Percentiles rank a stretch among this genome's conserved stretches.
Evolutionary conservation across 139 green algal genomes (phyloP).

Genomic region (Volvox reticuliferus): DNA sequence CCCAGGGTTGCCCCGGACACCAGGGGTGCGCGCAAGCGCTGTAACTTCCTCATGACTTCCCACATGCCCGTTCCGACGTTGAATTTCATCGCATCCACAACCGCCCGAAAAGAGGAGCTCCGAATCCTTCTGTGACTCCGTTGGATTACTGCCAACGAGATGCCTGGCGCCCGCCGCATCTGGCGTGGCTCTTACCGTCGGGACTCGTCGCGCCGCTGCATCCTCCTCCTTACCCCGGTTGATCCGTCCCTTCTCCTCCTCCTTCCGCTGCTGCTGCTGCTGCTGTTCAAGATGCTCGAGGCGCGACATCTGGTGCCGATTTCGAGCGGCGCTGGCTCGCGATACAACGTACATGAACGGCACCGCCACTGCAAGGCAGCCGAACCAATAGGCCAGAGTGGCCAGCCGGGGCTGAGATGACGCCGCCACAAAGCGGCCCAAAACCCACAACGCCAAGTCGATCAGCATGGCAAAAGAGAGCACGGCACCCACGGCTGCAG

Average conservation of each 20-base stretch:
- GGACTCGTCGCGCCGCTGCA: not conserved
- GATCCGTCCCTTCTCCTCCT: not conserved
- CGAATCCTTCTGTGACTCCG: too few species aligned
- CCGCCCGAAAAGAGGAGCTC: too few species aligned
- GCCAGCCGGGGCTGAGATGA: constrained; percentile 46
- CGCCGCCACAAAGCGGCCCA: constrained; percentile 56
- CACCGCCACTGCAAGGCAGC: constrained; percentile 60
- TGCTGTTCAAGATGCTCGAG: not conserved
- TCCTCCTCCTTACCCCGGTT: constrained; percentile 5
- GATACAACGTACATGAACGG: constrained; percentile 65
- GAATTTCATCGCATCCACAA: too few species aligned
- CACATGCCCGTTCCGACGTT: too few species aligned
- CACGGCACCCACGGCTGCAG: not conserved
- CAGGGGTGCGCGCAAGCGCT: too few species aligned
- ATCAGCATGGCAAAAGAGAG: constrained; percentile 9
- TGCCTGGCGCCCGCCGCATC: too few species aligned
- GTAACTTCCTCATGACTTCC: too few species aligned
- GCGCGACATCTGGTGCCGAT: not conserved
- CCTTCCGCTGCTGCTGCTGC: not conserved
- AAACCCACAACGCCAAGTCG: constrained; percentile 57
- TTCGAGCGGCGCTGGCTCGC: not conserved
- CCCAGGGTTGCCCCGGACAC: too few species aligned
- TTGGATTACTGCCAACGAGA: too few species aligned
- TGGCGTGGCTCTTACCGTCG: too few species aligned
- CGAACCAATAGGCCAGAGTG: constrained; percentile 73